Evolutionary conservation across 768 basidiomycete genomes (phyloP).

Genomic region (Mycena rebaudengoi): DNA sequence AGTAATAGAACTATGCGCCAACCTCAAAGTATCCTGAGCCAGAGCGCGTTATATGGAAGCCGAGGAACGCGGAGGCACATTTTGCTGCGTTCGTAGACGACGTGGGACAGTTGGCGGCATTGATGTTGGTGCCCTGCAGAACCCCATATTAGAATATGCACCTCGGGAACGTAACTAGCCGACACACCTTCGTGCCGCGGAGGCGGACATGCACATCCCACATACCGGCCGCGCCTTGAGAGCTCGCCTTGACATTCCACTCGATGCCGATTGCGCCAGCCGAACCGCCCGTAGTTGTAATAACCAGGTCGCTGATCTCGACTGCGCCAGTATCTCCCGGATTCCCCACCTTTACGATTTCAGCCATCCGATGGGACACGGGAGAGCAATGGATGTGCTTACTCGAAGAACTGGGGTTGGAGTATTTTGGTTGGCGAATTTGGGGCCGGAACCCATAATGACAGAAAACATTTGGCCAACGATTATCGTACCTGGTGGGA

Average conservation of each 20-base stretch:
- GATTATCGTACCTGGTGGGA: background rate
- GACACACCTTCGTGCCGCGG: background rate
- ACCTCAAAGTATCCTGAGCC: conserved; percentile 9
- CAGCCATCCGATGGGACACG: no score
- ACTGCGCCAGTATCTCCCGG: background rate
- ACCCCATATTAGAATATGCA: no score
- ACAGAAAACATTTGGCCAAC: background rate
- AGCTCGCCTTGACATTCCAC: background rate
- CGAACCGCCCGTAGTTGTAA: background rate
- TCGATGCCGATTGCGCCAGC: conserved; percentile 5
- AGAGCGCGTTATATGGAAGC: background rate
- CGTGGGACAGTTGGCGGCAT: conserved; percentile 4
- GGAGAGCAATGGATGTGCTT: no score
- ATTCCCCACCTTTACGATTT: background rate
- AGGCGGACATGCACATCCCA: no score
- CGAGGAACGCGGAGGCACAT: conserved; percentile 4
- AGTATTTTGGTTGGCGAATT: no score
- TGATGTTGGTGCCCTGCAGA: conserved; percentile 12
- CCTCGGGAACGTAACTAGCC: background rate
- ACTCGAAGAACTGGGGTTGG: no score
- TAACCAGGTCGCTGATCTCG: background rate
- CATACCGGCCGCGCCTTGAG: background rate
- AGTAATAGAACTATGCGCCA: no score
- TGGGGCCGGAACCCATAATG: no score
- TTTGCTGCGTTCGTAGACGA: background rate